These are phyloP conservation scores for Annulohypoxylon nitens DNA, from an alignment of 495 filamentous ascomycete species.

Conservation along the genomic window DNA sequence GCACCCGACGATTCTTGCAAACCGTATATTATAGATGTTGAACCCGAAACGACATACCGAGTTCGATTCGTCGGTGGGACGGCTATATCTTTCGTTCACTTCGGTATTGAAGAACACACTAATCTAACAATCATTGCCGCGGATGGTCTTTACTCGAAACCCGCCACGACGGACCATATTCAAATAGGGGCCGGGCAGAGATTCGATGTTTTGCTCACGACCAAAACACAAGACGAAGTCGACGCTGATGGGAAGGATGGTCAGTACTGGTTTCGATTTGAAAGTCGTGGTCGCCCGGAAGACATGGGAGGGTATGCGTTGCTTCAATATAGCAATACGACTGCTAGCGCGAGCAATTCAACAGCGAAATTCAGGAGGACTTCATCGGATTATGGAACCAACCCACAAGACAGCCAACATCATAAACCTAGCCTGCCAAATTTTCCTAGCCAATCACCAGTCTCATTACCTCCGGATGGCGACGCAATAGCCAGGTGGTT, in stretches of 20 bases:
- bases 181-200: constrained; percentile 69
- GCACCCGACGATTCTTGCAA: constrained; percentile 57
- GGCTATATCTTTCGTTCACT: constrained; percentile 63
- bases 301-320: constrained; percentile 64
- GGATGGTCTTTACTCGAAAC: constrained; percentile 70
- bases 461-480: constrained; percentile 58
- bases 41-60: constrained; percentile 70
- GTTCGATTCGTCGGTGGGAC: constrained; percentile 68
- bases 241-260: constrained; percentile 52
- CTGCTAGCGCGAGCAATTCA: constrained; percentile 22
- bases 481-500: constrained; percentile 58
- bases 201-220: constrained; percentile 65
- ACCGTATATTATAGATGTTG: constrained; percentile 65
- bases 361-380: not conserved
- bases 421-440: constrained; percentile 18
- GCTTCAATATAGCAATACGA: constrained; percentile 60
- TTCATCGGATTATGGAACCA: not conserved
- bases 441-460: constrained; percentile 47
- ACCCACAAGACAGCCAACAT: constrained; percentile 5
- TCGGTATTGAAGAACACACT: constrained; percentile 66
- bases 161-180: constrained; percentile 60
- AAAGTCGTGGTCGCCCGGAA: constrained; percentile 62
- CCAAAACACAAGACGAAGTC: constrained; percentile 60
- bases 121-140: constrained; percentile 66
- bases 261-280: constrained; percentile 68